Conservation (phyloP, 352 stramenopile species). For the Globisporangium carolinianum region DNA sequence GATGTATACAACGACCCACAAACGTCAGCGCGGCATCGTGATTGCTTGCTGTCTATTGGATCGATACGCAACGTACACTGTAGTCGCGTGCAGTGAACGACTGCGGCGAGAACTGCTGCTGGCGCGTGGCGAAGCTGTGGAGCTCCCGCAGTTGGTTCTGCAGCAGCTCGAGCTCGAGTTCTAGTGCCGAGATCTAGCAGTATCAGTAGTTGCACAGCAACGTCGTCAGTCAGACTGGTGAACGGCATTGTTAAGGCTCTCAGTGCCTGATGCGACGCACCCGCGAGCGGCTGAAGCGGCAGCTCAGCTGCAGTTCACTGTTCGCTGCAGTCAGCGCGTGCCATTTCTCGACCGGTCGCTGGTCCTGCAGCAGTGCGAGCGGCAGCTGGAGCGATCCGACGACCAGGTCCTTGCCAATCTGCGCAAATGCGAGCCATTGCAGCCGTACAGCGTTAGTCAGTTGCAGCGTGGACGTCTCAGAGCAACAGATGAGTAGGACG, state of each 20-base stretch:
- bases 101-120: slow-evolving; percentile 25
- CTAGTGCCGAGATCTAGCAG: slow-evolving; percentile 47
- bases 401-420: slow-evolving; percentile 35
- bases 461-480: too few species aligned
- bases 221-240: neutral
- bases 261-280: too few species aligned
- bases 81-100: slow-evolving; percentile 4
- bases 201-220: neutral
- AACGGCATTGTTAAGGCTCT: too few species aligned
- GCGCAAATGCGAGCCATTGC: slow-evolving; percentile 1
- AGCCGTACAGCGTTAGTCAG: neutral
- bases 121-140: slow-evolving; percentile 38
- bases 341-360: slow-evolving; percentile 40
- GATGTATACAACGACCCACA: neutral
- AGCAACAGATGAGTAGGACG: neutral
- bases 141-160: slow-evolving; percentile 61
- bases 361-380: slow-evolving; percentile 39
- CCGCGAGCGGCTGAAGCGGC: slow-evolving; percentile 40
- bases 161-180: slow-evolving; percentile 45
- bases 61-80: slow-evolving; percentile 4
- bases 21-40: neutral
- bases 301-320: slow-evolving; percentile 37
- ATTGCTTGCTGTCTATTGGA: too few species aligned
- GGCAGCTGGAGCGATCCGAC: slow-evolving; percentile 33
- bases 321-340: slow-evolving; percentile 31